Conservation (phyloP, 805 yeast species). For the Naumovozyma dairenensis region DNA sequence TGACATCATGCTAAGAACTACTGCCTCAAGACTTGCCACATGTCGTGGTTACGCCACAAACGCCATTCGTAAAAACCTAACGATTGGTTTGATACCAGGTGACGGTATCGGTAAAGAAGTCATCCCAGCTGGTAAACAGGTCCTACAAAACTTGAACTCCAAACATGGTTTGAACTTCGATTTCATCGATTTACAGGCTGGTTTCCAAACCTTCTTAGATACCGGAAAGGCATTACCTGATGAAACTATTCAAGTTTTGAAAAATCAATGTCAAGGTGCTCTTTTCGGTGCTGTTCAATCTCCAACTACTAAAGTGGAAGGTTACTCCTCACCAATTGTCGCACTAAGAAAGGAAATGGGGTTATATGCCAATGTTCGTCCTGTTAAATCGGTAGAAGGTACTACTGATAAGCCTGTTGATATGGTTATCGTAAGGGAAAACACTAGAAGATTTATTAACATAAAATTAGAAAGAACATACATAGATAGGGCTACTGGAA, state of each 20-base stretch:
- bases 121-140: constrained; percentile 89
- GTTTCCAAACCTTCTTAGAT: constrained; percentile 84
- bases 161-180: constrained; percentile 69
- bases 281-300: constrained; percentile 96
- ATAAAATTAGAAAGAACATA: constrained; percentile 83
- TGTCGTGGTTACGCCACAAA: constrained; percentile 31
- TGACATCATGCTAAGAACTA: constrained; percentile 21
- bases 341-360: constrained; percentile 96
- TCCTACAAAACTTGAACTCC: constrained; percentile 75
- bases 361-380: constrained; percentile 92
- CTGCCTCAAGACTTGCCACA: constrained; percentile 20
- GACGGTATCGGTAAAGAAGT: constrained; percentile 98
- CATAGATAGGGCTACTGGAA: constrained; percentile 62
- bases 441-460: constrained; percentile 87
- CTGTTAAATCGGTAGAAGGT: constrained; percentile 87
- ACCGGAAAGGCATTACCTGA: constrained; percentile 97
- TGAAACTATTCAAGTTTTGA: constrained; percentile 70
- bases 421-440: constrained; percentile 96
- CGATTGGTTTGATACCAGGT: constrained; percentile 80
- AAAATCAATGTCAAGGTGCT: constrained; percentile 88
- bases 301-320: constrained; percentile 87
- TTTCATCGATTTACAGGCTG: constrained; percentile 84
- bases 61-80: constrained; percentile 36
- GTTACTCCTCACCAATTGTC: constrained; percentile 96
- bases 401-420: constrained; percentile 77